Evolutionary conservation across 345 rosid species (phyloP).

Genomic region (Excoecaria agallocha): DNA sequence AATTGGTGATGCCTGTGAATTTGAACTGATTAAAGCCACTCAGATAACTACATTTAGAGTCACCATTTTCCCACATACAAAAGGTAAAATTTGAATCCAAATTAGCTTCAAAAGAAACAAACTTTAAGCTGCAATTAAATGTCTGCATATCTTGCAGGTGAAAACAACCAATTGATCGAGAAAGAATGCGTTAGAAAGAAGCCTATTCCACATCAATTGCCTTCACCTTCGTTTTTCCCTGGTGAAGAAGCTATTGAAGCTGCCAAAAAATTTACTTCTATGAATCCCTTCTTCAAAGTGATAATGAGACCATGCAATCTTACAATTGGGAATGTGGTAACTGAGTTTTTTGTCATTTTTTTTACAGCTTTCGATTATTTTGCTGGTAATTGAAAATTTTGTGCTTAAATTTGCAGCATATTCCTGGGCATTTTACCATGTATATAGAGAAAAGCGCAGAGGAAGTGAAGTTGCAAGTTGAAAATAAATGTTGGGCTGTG

Average conservation of each 20-base stretch:
- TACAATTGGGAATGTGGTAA: too few relatives aligned
- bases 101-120: too few relatives aligned
- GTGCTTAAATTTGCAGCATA: not conserved
- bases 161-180: not conserved
- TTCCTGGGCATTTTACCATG: not conserved
- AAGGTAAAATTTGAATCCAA: not conserved
- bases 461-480: not conserved
- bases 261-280: not conserved
- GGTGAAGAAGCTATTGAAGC: not conserved
- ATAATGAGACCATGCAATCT: not conserved
- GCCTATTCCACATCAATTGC: not conserved
- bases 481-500: not conserved
- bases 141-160: too few relatives aligned
- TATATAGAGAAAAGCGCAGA: not conserved
- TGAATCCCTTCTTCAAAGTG: slow-evolving; percentile 2
- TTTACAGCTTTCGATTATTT: too few relatives aligned
- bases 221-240: not conserved
- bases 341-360: too few relatives aligned
- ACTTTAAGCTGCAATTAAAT: too few relatives aligned
- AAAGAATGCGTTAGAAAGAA: too few relatives aligned
- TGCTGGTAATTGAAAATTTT: too few relatives aligned
- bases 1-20: not conserved
- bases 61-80: not conserved
- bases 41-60: not conserved
- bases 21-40: not conserved